Evolutionary conservation across 345 rosid species (phyloP).

Genomic region (Rhizophora mangle): DNA sequence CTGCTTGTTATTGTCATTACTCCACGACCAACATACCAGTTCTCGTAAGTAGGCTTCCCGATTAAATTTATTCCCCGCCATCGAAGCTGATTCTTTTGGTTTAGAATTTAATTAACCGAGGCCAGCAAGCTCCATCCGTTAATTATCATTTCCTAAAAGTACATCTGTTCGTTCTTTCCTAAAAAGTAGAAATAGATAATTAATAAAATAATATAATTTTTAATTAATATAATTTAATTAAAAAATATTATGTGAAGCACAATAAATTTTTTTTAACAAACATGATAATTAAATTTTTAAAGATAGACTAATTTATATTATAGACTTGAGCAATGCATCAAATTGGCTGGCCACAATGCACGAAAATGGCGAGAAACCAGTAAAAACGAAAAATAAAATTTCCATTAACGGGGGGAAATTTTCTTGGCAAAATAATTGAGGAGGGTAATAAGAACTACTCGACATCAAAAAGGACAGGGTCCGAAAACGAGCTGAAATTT

Average conservation of each 20-base stretch:
- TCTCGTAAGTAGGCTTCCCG: conserved; percentile 21
- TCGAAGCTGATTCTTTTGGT: conserved; percentile 4
- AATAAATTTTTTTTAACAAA: too few relatives aligned
- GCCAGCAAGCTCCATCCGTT: neutral
- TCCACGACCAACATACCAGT: conserved; percentile 47
- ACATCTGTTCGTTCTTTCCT: neutral
- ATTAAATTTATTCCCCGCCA: neutral
- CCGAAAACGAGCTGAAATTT: conserved; percentile 15
- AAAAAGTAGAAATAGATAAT: too few relatives aligned
- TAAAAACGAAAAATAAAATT: neutral
- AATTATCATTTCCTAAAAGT: neutral
- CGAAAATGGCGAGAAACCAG: neutral
- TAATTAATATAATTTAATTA: too few relatives aligned
- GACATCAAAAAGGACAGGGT: too few relatives aligned
- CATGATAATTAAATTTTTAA: too few relatives aligned
- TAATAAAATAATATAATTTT: too few relatives aligned
- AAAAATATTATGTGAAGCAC: too few relatives aligned
- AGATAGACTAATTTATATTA: too few relatives aligned
- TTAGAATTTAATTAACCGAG: neutral
- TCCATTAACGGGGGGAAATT: neutral
- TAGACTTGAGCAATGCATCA: too few relatives aligned
- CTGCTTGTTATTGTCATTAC: conserved; percentile 9
- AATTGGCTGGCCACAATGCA: too few relatives aligned
- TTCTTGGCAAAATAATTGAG: too few relatives aligned
- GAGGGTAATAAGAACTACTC: too few relatives aligned